Evolutionary conservation across 129 eudicot species (phyloP).

Genomic region (Centrapalus pauciflorus): DNA sequence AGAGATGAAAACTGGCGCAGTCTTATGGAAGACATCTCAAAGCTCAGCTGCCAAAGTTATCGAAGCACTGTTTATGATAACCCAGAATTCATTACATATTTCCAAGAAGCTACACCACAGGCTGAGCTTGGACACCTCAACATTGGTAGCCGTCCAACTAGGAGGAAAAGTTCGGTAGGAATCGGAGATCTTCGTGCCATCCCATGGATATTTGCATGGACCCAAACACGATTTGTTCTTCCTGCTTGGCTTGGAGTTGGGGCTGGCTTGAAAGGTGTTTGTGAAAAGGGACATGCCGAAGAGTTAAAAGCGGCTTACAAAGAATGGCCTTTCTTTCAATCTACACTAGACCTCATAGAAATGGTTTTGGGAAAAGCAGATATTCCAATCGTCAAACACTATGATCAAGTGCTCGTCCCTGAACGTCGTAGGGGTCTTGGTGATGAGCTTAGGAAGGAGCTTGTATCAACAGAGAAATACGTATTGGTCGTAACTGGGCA

Average conservation of each 20-base stretch:
- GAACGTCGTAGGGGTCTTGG: conserved; percentile 62
- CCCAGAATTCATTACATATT: conserved; percentile 77
- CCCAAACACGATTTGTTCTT: conserved; percentile 83
- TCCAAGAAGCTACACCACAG: conserved; percentile 96
- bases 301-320: conserved; percentile 69
- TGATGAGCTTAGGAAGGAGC: conserved; percentile 62
- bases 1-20: conserved; percentile 91
- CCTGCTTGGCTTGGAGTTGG: conserved; percentile 99
- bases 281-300: conserved; percentile 67
- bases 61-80: conserved; percentile 79
- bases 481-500: conserved; percentile 72
- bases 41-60: conserved; percentile 58
- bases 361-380: conserved; percentile 94
- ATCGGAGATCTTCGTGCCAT: conserved; percentile 85
- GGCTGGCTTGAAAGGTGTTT: conserved; percentile 70
- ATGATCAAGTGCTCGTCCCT: conserved; percentile 65
- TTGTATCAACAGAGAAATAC: conserved; percentile 52
- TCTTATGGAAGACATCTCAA: conserved; percentile 79
- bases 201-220: conserved; percentile 99
- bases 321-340: conserved; percentile 95
- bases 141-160: conserved; percentile 87
- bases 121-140: conserved; percentile 89
- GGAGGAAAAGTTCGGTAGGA: conserved; percentile 63
- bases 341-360: conserved; percentile 85
- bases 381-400: conserved; percentile 65